A percentile compares a stretch with the other conserved stretches of the same genome.
phyloP scores from a whole-genome alignment of 129 eudicot genomes.

The Helichrysum umbraculigerum region DNA sequence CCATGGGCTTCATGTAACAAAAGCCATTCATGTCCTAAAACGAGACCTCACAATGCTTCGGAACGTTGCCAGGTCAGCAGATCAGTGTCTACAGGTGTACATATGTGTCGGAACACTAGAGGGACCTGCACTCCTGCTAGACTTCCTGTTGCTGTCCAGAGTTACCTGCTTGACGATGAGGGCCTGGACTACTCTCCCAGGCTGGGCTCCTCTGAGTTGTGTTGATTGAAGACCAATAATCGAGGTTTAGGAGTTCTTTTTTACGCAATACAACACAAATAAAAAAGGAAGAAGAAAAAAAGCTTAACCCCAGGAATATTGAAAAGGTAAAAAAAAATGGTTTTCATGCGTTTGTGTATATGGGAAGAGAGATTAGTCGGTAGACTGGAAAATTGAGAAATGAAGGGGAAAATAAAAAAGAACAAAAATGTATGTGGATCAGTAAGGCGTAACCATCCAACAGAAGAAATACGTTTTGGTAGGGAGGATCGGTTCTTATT shows the following conservation, averaged over 20 bases:
- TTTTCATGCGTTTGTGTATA: constrained; percentile 61
- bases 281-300: constrained; percentile 3
- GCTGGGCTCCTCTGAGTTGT: constrained; percentile 88
- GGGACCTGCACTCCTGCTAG: constrained; percentile 83
- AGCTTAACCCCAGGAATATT: constrained; percentile 27
- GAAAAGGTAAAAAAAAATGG: constrained; percentile 14
- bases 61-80: constrained; percentile 79
- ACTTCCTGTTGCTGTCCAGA: constrained; percentile 81
- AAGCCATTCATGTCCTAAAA: constrained; percentile 78
- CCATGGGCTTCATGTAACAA: constrained; percentile 81
- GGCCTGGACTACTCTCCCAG: constrained; percentile 83
- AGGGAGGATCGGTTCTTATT: constrained; percentile 24
- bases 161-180: constrained; percentile 84
- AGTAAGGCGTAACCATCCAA: constrained; percentile 41
- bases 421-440: constrained; percentile 36
- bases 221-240: constrained; percentile 44
- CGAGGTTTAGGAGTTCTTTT: constrained; percentile 58
- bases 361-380: constrained; percentile 41
- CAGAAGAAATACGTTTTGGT: constrained; percentile 35
- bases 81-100: constrained; percentile 67
- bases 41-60: constrained; percentile 64
- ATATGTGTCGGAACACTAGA: constrained; percentile 83
- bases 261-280: constrained; percentile 45
- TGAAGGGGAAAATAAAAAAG: constrained; percentile 20
- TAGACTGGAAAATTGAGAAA: constrained; percentile 30